These are phyloP conservation scores for Aspergillus neotritici DNA, from an alignment of 2,329 filamentous ascomycete species.

Conservation along the genomic window DNA sequence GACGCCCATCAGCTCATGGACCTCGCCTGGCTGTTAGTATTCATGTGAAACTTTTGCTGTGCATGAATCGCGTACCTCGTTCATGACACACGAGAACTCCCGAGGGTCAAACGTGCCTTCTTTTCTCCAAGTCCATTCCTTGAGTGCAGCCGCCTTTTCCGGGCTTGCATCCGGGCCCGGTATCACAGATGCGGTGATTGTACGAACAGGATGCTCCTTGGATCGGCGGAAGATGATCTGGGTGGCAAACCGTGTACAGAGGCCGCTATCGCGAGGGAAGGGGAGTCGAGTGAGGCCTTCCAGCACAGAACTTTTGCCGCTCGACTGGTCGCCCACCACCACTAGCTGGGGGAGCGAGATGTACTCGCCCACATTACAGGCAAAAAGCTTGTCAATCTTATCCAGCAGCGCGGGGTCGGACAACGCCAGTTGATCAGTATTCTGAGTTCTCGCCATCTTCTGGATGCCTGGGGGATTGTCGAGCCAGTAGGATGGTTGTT, in stretches of 20 bases:
- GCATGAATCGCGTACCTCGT: conserved; percentile 19
- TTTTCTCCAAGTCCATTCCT: conserved; percentile 19
- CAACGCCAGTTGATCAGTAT: not conserved
- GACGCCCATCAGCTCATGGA: conserved; percentile 21
- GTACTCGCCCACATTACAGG: conserved; percentile 28
- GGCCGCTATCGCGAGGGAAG: conserved; percentile 29
- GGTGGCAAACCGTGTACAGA: conserved; percentile 44
- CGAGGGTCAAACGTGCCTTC: conserved; percentile 10
- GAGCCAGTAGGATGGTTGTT: no score
- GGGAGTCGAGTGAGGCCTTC: conserved; percentile 27
- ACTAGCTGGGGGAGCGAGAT: conserved; percentile 33
- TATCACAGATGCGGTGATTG: conserved; percentile 34
- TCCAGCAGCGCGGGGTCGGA: conserved; percentile 20
- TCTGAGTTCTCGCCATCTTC: no score
- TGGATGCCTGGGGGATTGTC: no score
- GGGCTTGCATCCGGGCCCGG: conserved; percentile 23
- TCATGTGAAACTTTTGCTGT: not conserved
- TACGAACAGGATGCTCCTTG: conserved; percentile 1
- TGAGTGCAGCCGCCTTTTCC: conserved; percentile 16
- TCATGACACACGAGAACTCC: conserved; percentile 20
- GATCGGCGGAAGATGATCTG: conserved; percentile 42
- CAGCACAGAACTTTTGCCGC: conserved; percentile 32
- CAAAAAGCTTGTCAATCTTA: conserved; percentile 34
- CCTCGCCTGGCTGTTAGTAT: conserved; percentile 8
- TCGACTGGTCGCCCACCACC: conserved; percentile 39